These are phyloP conservation scores for Tillandsia leiboldiana DNA, from an alignment of 176 grass and related monocot species.

Conservation along the genomic window DNA sequence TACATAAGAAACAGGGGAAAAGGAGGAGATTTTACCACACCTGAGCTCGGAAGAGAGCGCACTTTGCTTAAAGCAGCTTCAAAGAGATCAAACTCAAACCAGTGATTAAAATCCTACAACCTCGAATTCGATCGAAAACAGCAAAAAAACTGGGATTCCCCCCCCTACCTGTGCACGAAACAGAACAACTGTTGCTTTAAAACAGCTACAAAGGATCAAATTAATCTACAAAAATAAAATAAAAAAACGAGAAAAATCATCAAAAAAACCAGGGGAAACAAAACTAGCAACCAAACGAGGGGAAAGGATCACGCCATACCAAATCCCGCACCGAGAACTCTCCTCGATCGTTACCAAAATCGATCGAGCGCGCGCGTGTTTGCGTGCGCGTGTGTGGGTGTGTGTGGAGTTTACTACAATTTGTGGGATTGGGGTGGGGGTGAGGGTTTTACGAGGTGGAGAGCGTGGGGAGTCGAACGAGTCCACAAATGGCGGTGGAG, in stretches of 20 bases:
- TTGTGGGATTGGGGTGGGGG: no score
- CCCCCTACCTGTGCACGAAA: conserved; percentile 32
- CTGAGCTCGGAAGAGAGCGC: no score
- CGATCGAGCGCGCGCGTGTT: background rate
- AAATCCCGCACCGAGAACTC: background rate
- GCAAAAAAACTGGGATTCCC: conserved; percentile 45
- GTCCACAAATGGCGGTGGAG: background rate
- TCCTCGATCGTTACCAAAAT: background rate
- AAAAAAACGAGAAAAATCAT: background rate
- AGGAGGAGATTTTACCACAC: no score
- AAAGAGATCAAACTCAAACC: background rate
- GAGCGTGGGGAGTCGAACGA: background rate
- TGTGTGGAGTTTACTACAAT: no score
- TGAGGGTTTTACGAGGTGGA: background rate
- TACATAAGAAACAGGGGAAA: no score
- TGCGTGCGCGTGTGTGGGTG: no score
- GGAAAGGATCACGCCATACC: background rate
- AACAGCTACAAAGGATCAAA: background rate
- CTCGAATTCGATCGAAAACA: background rate
- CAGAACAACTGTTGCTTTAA: conserved; percentile 30
- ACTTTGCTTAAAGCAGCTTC: background rate
- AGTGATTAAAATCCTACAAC: background rate
- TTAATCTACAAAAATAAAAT: background rate
- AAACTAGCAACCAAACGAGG: background rate
- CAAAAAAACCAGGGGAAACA: background rate